Evolutionary conservation across 2,329 filamentous ascomycete genomes (phyloP), one percentile per base, ranked within the genome.

Genomic region (Plenodomus lindquistii): DNA sequence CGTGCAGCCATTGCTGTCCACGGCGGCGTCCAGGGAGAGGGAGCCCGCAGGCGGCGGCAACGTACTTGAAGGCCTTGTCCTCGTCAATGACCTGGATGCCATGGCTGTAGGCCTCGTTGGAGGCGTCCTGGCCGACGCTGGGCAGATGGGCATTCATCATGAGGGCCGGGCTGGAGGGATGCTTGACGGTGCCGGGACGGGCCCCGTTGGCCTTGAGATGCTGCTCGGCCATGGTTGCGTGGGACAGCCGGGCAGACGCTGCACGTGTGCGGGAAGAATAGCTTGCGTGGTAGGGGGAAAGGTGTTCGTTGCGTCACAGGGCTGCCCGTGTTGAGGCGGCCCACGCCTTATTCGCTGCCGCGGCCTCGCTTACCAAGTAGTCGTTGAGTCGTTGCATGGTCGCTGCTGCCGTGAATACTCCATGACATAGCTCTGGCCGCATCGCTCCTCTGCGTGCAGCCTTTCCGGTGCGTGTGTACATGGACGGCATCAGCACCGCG

Each of bases 11-110:
- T 97, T 91, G 69, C 99, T 90, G 63, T 99, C 91, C 77, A 99
- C 94, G 68, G 97, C 89, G 69, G 94, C 94, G 82, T 96, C 89
- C 69, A 91, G 89, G 73, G 13, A 17, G 29, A 8, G 27, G 16
- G 13, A 16, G n/a, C 21, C 7, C 29, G 27, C 44, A 44, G 27
- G 20, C 19, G 20, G 21, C 17, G 15, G 31, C 43, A 36, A 68
- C 87, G 57, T 83, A 96, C 91, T 96, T 97, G 85, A 97, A 99
- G 65, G 90, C 83, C 79, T 97, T 97, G 70, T 95, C 87, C 77
- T 92, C 92, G 72, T 97, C 91, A 69, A 99, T 90, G 63, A 99
- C 91, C 77, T 99, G 94, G 68, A 97, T 89, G 69, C 94, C 94
- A 82, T 96, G 89, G 69, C 91, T 89, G 73, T 93, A 97, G 58